Evolutionary conservation across 805 yeast genomes (phyloP), one percentile per base, ranked within the genome.

Genomic region (Candida dajiaensis): DNA sequence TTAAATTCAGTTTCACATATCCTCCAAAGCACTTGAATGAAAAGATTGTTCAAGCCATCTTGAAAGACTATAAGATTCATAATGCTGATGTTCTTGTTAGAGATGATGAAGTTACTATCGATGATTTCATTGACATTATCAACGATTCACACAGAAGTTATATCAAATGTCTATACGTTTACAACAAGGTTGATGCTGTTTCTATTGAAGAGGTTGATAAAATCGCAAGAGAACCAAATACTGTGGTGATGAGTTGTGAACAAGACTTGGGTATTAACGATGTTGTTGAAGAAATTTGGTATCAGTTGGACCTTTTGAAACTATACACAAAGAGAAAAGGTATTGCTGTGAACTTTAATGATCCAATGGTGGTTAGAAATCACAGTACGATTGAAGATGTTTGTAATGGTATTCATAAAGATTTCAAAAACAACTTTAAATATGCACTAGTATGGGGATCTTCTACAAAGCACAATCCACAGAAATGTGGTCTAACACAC

Each of bases 361-460:
- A 90, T 50, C 98, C 99, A 2, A 76, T 90, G 77, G 97, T 92
- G 43, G 95, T 94, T 13, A 75, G 98, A 56, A 76, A 73, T 46
- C 77, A 81, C 45, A 83, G 95, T 7, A 74, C 94, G 2, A 79
- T 92, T 44, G 92, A 84, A 53, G 89, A 83, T 54, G 88, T 92
- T 25, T 92, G 99, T 70, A 90, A 92, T 61, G 77, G 94, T 12
- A 84, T 92, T 51, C 98, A 92, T 64, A 78, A 95, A 56, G 97
- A 90, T 58, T 85, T 92, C 74, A 90, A 89, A 61, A 82, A 85
- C 53, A 88, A 85, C 59, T 92, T 94, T 73, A 88, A 89, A 64
- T 89, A 90, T 63, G 98, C 98, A 0, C 68, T 89, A 59, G 97
- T 92, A 6, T 92, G 98, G 97, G 99, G 99, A 0, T 81, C 90